Percentiles rank a stretch among this genome's conserved stretches.
Evolutionary conservation across 2,329 filamentous ascomycete species (phyloP).

Genomic region (Zymoseptoria passerinii): DNA sequence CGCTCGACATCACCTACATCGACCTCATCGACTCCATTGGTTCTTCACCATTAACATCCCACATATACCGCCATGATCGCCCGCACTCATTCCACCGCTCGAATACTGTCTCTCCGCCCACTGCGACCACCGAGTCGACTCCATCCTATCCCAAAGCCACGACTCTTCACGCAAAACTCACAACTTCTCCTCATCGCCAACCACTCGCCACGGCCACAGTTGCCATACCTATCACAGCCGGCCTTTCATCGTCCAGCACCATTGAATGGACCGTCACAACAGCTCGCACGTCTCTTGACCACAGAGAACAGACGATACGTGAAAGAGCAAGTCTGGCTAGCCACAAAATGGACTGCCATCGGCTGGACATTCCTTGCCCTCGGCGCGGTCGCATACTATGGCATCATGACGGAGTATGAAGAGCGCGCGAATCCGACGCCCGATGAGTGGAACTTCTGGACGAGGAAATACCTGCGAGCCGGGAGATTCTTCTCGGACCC

Average conservation of each 20-base stretch:
- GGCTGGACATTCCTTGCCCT: conserved; percentile 57
- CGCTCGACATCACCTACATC: background rate
- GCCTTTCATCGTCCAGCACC: conserved; percentile 23
- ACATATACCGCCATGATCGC: conserved; percentile 15
- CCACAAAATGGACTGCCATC: conserved; percentile 58
- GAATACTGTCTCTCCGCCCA: conserved; percentile 21
- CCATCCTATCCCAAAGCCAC: conserved; percentile 19
- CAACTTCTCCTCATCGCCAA: conserved; percentile 45
- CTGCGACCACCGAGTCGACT: conserved; percentile 17
- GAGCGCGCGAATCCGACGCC: conserved; percentile 75
- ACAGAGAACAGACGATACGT: conserved; percentile 66
- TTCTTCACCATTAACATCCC: background rate
- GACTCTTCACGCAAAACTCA: conserved; percentile 52
- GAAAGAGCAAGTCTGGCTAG: conserved; percentile 60
- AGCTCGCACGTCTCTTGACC: conserved; percentile 64
- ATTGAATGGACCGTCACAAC: conserved; percentile 21
- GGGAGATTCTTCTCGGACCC: conserved; percentile 42
- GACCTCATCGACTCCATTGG: background rate
- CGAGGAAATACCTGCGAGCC: conserved; percentile 58
- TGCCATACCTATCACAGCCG: conserved; percentile 56
- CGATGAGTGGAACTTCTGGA: conserved; percentile 67
- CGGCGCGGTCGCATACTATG: conserved; percentile 53
- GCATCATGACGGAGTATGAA: conserved; percentile 62
- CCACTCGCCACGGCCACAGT: conserved; percentile 49
- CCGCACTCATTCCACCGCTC: conserved; percentile 5